Conservation (phyloP, 2,329 filamentous ascomycete species). For the Fusarium albosuccineum region DNA sequence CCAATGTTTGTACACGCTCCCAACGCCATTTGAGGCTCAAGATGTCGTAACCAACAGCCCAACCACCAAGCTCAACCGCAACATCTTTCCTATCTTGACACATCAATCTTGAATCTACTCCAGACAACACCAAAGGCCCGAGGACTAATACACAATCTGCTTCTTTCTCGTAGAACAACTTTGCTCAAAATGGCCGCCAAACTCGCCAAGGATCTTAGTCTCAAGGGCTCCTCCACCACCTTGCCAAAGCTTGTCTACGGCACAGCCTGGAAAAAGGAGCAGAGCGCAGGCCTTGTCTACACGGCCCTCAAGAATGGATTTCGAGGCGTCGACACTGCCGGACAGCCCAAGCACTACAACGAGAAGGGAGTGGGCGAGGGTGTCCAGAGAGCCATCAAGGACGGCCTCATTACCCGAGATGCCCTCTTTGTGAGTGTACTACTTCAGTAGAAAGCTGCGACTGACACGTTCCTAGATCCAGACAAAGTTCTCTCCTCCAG, state of each 20-base stretch:
- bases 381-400: slow-evolving; percentile 70
- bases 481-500: slow-evolving; percentile 82
- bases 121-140: background rate
- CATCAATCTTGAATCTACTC: background rate
- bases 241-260: slow-evolving; percentile 77
- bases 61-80: slow-evolving; percentile 6
- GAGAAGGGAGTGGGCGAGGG: slow-evolving; percentile 78
- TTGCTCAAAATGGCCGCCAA: slow-evolving; percentile 29
- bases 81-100: background rate
- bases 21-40: slow-evolving; percentile 31
- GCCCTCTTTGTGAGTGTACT: slow-evolving; percentile 71
- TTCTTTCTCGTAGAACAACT: background rate
- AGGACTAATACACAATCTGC: background rate
- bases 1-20: slow-evolving; percentile 9
- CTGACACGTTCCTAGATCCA: slow-evolving; percentile 67
- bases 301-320: slow-evolving; percentile 78
- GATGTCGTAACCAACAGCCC: slow-evolving; percentile 18
- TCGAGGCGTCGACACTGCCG: slow-evolving; percentile 80
- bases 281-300: slow-evolving; percentile 76
- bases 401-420: slow-evolving; percentile 66
- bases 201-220: slow-evolving; percentile 51
- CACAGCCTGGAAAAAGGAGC: slow-evolving; percentile 86
- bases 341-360: slow-evolving; percentile 82
- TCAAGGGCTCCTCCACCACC: slow-evolving; percentile 49
- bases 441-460: background rate